A percentile compares a stretch with the other conserved stretches of the same genome.
Evolutionary conservation across 2,329 filamentous ascomycete genomes (phyloP).

Genomic region (Colletotrichum abscissum): DNA sequence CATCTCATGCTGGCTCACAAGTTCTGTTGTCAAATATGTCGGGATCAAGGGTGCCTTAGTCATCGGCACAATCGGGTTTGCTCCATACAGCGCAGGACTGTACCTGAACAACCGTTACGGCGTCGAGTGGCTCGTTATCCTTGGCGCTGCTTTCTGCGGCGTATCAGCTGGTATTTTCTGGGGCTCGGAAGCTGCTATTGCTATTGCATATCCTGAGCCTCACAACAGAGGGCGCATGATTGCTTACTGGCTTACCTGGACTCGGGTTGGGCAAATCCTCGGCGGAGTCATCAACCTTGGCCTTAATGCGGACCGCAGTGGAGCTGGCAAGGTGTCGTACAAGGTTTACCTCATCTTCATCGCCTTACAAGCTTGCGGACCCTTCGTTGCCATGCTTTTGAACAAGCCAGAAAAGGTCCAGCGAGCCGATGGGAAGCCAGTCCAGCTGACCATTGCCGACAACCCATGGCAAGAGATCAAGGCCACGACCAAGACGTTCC

Average conservation of each 20-base stretch:
- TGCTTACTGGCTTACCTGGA: slow-evolving; percentile 70
- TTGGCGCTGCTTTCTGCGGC: slow-evolving; percentile 55
- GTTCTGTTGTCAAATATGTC: slow-evolving; percentile 51
- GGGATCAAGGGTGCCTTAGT: slow-evolving; percentile 50
- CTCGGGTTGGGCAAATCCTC: slow-evolving; percentile 67
- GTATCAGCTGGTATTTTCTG: slow-evolving; percentile 51
- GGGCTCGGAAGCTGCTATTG: slow-evolving; percentile 50
- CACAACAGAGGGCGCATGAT: slow-evolving; percentile 69
- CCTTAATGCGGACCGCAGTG: slow-evolving; percentile 56
- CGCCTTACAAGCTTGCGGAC: slow-evolving; percentile 56
- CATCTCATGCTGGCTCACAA: slow-evolving; percentile 52
- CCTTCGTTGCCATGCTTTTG: slow-evolving; percentile 56
- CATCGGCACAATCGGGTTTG: slow-evolving; percentile 55
- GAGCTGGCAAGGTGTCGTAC: slow-evolving; percentile 58
- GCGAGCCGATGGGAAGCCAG: slow-evolving; percentile 50
- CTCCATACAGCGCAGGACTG: slow-evolving; percentile 54
- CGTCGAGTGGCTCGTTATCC: slow-evolving; percentile 55
- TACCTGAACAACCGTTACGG: slow-evolving; percentile 58
- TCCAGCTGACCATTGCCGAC: slow-evolving; percentile 47
- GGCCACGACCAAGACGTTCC: slow-evolving; percentile 58
- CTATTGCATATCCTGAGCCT: slow-evolving; percentile 69
- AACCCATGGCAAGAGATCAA: slow-evolving; percentile 67
- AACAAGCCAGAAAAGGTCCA: slow-evolving; percentile 58
- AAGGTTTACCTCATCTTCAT: slow-evolving; percentile 54
- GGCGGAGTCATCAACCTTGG: slow-evolving; percentile 62